Evolutionary conservation across 148 eudicot genomes (phyloP).

Genomic region (Rheum nobile): DNA sequence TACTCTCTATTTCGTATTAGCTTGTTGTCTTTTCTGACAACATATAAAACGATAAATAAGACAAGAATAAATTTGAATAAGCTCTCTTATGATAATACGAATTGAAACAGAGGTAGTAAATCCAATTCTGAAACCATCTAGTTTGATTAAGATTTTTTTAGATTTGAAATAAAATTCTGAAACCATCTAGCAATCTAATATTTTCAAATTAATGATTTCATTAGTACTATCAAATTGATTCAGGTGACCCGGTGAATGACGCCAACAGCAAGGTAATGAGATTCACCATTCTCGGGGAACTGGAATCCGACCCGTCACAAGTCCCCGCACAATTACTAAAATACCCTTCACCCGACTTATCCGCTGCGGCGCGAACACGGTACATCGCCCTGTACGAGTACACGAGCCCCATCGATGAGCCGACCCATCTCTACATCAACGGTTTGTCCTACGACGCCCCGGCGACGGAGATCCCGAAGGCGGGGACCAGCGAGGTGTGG

Average conservation of each 20-base stretch:
- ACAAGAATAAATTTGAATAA: no score
- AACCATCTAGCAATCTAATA: no score
- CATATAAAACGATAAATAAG: no score
- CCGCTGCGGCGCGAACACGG: slow-evolving; percentile 31
- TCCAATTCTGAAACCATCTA: no score
- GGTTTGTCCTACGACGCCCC: slow-evolving; percentile 52
- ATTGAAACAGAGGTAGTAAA: no score
- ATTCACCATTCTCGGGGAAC: slow-evolving; percentile 31
- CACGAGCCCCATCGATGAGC: slow-evolving; percentile 43
- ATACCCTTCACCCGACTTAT: slow-evolving; percentile 38
- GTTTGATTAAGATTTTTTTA: no score
- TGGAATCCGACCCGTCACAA: slow-evolving; percentile 17
- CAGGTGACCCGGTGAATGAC: slow-evolving; percentile 55
- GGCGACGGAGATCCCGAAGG: slow-evolving; percentile 64
- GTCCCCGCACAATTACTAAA: slow-evolving; percentile 33
- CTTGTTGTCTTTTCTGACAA: no score
- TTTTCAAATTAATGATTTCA: no score
- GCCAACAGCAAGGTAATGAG: slow-evolving; percentile 67
- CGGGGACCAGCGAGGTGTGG: slow-evolving; percentile 70
- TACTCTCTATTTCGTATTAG: no score
- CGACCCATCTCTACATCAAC: slow-evolving; percentile 62
- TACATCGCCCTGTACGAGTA: slow-evolving; percentile 71
- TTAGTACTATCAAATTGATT: no score
- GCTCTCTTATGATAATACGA: no score
- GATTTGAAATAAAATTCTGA: no score